These are phyloP conservation scores for Pestalotiopsis sp. DNA, from an alignment of 2,329 filamentous ascomycete species.

Conservation along the genomic window DNA sequence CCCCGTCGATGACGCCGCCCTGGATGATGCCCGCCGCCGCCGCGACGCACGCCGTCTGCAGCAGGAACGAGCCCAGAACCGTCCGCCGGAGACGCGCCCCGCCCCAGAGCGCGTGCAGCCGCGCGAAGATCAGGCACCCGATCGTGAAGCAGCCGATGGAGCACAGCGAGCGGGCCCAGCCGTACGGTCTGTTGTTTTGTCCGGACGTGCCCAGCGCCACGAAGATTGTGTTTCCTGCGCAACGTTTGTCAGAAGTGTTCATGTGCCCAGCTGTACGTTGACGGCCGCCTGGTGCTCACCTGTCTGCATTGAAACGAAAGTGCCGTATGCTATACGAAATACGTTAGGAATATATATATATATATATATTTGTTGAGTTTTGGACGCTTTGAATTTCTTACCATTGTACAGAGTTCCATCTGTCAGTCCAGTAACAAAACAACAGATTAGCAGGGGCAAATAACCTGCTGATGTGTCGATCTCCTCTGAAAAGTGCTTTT, in stretches of 20 bases:
- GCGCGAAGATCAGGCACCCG: conserved; percentile 41
- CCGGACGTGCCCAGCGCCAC: conserved; percentile 41
- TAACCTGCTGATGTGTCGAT: conserved; percentile 16
- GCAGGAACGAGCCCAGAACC: conserved; percentile 26
- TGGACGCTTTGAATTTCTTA: conserved; percentile 3
- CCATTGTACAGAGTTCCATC: conserved; percentile 22
- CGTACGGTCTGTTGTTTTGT: conserved; percentile 39
- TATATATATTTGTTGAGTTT: background rate
- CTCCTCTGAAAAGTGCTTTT: conserved; percentile 7
- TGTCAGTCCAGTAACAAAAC: conserved; percentile 20
- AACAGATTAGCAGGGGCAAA: conserved; percentile 17
- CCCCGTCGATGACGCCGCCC: conserved; percentile 28
- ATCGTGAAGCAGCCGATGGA: conserved; percentile 43
- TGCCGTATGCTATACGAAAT: conserved; percentile 36
- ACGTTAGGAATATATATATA: background rate
- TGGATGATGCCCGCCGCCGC: conserved; percentile 29
- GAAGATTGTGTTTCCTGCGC: conserved; percentile 42
- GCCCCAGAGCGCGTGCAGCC: conserved; percentile 31
- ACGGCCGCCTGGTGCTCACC: conserved; percentile 18
- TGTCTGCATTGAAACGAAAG: conserved; percentile 44
- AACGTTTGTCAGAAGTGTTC: background rate
- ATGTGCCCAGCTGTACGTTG: background rate
- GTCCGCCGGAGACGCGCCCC: conserved; percentile 28
- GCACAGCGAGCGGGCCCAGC: conserved; percentile 44
- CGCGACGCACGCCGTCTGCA: conserved; percentile 27